Percentiles rank a stretch among this genome's conserved stretches.
Evolutionary conservation across 192 early-diverging fungal species (phyloP).

Genomic region (Geranomyces michiganensis): DNA sequence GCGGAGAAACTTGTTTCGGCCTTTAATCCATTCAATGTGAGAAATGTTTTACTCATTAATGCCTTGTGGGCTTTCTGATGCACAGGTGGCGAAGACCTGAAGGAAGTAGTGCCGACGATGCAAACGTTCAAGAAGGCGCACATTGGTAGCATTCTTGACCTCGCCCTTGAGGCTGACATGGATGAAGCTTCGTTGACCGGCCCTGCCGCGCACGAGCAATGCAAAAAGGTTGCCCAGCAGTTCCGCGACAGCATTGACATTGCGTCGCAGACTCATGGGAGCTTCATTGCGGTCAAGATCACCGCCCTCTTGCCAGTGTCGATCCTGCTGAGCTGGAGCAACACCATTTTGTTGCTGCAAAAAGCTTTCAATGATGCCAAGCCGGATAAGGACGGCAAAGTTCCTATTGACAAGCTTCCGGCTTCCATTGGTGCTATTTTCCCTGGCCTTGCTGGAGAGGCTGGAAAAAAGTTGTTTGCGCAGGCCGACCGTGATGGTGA

Average conservation of each 20-base stretch:
- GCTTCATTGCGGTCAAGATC: constrained; percentile 87
- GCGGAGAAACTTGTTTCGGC: background rate
- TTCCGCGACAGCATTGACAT: constrained; percentile 76
- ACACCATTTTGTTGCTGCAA: constrained; percentile 51
- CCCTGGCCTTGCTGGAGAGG: constrained; percentile 27
- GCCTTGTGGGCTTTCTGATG: no score
- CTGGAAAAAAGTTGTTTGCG: constrained; percentile 39
- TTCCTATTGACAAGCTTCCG: constrained; percentile 21
- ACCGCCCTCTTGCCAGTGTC: constrained; percentile 79
- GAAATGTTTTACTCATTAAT: no score
- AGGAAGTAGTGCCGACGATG: constrained; percentile 86
- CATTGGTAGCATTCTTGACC: constrained; percentile 86
- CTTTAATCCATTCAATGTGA: no score
- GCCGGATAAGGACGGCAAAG: constrained; percentile 29
- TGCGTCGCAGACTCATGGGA: constrained; percentile 63
- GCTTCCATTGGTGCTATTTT: constrained; percentile 29
- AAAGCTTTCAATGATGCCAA: constrained; percentile 49
- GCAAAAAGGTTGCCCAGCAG: constrained; percentile 68
- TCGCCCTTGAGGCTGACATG: constrained; percentile 72
- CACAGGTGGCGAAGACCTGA: constrained; percentile 78
- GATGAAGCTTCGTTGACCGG: constrained; percentile 41
- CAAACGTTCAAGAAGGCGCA: constrained; percentile 55
- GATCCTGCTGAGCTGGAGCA: constrained; percentile 75
- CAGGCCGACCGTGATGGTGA: constrained; percentile 53
- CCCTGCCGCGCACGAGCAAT: constrained; percentile 33